Evolutionary conservation across 176 grass and related monocot species (phyloP), one percentile per base, ranked within the genome.

Genomic region (Eremochloa ophiuroides): DNA sequence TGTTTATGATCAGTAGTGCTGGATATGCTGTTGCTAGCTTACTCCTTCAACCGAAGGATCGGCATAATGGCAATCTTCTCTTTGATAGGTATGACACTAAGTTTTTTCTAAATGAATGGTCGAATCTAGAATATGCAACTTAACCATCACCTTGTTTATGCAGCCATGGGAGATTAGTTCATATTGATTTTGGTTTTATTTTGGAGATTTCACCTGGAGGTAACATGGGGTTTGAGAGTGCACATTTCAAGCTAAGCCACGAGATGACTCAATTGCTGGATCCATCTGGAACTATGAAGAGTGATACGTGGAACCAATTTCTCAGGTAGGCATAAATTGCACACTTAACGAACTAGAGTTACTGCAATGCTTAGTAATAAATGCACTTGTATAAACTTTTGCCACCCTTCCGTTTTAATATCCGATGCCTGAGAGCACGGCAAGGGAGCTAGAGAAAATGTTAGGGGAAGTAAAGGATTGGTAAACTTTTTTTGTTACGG

Each of bases 111-210:
- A 35, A 77, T 55, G 66, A 74, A 55, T 46, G 15, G 29, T 37
- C 77, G 43, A 69, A 79, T 29, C 38, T 84, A 20, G 79, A 71
- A 82, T 66, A 44, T 51, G 44, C 59, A 18, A 28, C 71, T 82
- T 77, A 83, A 88, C 27, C 41, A n/a, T 76, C 55, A 63, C 30
- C 50, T 85, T 95, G n/a, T 56, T 55, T 77, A 77, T 91, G 78
- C 90, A 98, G 96, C 85, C 76, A 93, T n/a, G 96, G 96, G 79
- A 98, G 96, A 84, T 82, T 98, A 73, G 96, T 98, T 80, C 96
- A 98, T 87, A 98, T 98, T 84, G 96, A 98, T 93, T 98, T 98
- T 68, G 96, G 96, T 72, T 98, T 98, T 81, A 98, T 98, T 86
- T 91, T 99, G 87, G 96, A 99, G 89, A 99, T 94, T 61, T 99